Evolutionary conservation across 2,329 filamentous ascomycete species (phyloP).

Genomic region (Amphichorda felina): DNA sequence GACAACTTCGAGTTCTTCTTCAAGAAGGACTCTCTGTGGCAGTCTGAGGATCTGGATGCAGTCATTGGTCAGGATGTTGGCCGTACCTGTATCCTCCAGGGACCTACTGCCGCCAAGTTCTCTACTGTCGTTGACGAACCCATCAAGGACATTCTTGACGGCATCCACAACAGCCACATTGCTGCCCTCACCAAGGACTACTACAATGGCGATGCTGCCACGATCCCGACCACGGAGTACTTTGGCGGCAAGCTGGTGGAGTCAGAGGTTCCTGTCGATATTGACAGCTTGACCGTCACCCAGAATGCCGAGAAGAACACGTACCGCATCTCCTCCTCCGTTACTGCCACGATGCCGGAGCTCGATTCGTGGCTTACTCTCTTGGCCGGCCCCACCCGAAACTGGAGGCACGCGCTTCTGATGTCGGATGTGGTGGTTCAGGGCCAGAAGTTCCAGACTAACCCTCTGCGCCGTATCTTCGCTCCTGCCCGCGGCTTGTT

Average conservation of each 20-base stretch:
- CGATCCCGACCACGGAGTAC: slow-evolving; percentile 83
- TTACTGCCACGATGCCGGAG: slow-evolving; percentile 63
- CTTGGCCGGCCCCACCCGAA: slow-evolving; percentile 73
- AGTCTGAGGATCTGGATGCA: slow-evolving; percentile 93
- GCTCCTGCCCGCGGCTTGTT: slow-evolving; percentile 76
- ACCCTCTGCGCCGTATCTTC: slow-evolving; percentile 87
- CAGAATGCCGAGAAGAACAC: slow-evolving; percentile 68
- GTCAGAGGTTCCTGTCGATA: slow-evolving; percentile 57
- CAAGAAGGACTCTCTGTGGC: slow-evolving; percentile 99
- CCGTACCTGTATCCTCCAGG: slow-evolving; percentile 91
- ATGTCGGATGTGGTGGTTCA: slow-evolving; percentile 90
- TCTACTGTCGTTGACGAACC: slow-evolving; percentile 86
- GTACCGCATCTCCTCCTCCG: slow-evolving; percentile 69
- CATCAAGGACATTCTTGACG: slow-evolving; percentile 86
- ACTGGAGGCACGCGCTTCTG: slow-evolving; percentile 91
- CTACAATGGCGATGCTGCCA: slow-evolving; percentile 60
- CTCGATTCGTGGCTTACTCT: slow-evolving; percentile 78
- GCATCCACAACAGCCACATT: slow-evolving; percentile 84
- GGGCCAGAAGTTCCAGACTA: slow-evolving; percentile 93
- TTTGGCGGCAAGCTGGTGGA: slow-evolving; percentile 83
- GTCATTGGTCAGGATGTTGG: slow-evolving; percentile 94
- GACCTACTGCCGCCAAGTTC: slow-evolving; percentile 84
- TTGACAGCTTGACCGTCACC: slow-evolving; percentile 77
- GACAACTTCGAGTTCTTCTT: slow-evolving; percentile 99
- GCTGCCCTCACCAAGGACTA: slow-evolving; percentile 65